Evolutionary conservation across 768 basidiomycete species (phyloP).

Genomic region (Mycena capillaripes): DNA sequence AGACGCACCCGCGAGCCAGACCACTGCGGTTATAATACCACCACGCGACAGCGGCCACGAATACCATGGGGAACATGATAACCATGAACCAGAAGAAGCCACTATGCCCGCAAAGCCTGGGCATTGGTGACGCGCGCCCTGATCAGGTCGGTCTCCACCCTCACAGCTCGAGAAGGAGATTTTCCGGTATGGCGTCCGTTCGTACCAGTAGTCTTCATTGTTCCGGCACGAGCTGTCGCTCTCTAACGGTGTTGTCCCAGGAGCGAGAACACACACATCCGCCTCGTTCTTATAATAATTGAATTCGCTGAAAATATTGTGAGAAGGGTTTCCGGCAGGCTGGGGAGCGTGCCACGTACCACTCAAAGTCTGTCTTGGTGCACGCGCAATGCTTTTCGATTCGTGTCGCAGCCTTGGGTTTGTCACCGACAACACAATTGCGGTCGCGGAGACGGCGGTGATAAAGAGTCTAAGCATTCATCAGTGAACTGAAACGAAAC

Average conservation of each 20-base stretch:
- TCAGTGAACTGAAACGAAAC: slow-evolving; percentile 20
- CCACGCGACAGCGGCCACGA: slow-evolving; percentile 82
- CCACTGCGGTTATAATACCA: slow-evolving; percentile 89
- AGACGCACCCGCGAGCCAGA: slow-evolving; percentile 77
- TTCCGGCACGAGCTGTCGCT: slow-evolving; percentile 73
- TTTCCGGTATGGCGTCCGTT: slow-evolving; percentile 91
- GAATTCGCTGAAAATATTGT: slow-evolving; percentile 80
- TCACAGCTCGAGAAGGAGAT: slow-evolving; percentile 92
- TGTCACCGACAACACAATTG: slow-evolving; percentile 88
- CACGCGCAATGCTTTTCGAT: slow-evolving; percentile 84
- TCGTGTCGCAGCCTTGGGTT: slow-evolving; percentile 63
- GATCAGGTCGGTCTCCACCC: slow-evolving; percentile 85
- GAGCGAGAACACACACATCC: slow-evolving; percentile 84
- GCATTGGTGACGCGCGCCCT: slow-evolving; percentile 80
- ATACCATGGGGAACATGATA: slow-evolving; percentile 79
- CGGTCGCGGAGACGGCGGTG: slow-evolving; percentile 86
- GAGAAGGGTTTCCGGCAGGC: background rate
- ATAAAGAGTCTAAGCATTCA: slow-evolving; percentile 78
- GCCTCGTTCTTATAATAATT: slow-evolving; percentile 81
- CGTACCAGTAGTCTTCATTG: slow-evolving; percentile 90
- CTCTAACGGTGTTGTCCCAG: slow-evolving; percentile 74
- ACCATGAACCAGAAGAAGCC: slow-evolving; percentile 89
- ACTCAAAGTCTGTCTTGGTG: slow-evolving; percentile 87
- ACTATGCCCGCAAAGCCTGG: slow-evolving; percentile 83
- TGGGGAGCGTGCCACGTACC: slow-evolving; percentile 63